Percentiles rank a stretch among this genome's conserved stretches.
These are phyloP conservation scores for Termitomyces sp. DNA, from an alignment of 768 basidiomycete genomes.

Conservation along the genomic window DNA sequence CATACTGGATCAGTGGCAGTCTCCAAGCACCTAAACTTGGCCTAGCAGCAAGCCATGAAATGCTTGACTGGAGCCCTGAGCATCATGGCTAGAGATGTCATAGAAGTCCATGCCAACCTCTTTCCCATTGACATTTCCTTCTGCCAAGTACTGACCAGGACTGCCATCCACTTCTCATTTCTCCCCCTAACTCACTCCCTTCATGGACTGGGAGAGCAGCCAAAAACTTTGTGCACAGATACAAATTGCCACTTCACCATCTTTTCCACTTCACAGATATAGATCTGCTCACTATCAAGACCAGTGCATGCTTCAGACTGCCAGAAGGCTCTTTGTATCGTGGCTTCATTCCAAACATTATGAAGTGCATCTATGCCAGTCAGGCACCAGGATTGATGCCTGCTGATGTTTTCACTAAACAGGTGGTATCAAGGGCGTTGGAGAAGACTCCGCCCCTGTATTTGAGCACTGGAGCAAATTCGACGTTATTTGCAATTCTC, in stretches of 20 bases:
- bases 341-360: conserved; percentile 48
- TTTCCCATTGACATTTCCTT: background rate
- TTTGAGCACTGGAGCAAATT: conserved; percentile 43
- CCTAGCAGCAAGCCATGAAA: background rate
- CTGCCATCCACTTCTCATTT: too few species aligned
- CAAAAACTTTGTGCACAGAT: too few species aligned
- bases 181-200: too few species aligned
- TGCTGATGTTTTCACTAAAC: conserved; percentile 46
- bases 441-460: conserved; percentile 46
- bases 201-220: too few species aligned
- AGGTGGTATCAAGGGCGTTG: conserved; percentile 49
- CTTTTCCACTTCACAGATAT: too few species aligned
- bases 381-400: conserved; percentile 49
- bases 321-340: conserved; percentile 55
- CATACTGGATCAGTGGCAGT: too few species aligned
- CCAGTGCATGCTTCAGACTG: conserved; percentile 34
- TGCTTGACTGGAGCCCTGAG: background rate
- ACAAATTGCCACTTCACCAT: too few species aligned
- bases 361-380: conserved; percentile 51
- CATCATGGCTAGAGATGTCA: background rate
- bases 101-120: background rate
- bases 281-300: too few species aligned
- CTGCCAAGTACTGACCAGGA: background rate
- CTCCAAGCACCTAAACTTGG: too few species aligned
- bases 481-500: conserved; percentile 39